phyloP scores from a whole-genome alignment of 2,329 filamentous ascomycete species.

The Trichoderma semiorbis region DNA sequence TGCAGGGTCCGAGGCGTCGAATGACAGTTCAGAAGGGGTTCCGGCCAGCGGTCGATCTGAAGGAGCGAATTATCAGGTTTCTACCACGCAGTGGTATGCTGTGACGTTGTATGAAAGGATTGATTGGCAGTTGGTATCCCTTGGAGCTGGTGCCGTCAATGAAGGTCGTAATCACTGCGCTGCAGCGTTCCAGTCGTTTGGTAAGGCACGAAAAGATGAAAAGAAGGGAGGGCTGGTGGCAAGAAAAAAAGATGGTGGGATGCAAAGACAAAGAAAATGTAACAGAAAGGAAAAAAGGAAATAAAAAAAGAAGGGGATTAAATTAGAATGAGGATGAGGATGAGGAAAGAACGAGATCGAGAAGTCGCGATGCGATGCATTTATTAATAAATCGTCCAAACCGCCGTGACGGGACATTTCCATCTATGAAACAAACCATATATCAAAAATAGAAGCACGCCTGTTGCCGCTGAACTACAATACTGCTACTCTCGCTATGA shows the following conservation, averaged over 20 bases:
- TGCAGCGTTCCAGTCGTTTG: conserved; percentile 10
- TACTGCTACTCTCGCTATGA: background rate
- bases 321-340: conserved; percentile 2
- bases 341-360: background rate
- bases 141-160: background rate
- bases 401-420: background rate
- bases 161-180: conserved; percentile 2
- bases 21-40: background rate
- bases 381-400: background rate
- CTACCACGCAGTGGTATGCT: conserved; percentile 16
- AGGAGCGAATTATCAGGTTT: background rate
- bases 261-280: background rate
- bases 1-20: conserved; percentile 4
- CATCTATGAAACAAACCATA: background rate
- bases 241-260: background rate
- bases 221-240: background rate
- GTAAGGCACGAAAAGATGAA: background rate
- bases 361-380: background rate
- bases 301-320: background rate
- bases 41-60: conserved; percentile 18
- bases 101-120: background rate
- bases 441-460: background rate
- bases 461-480: background rate
- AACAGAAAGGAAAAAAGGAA: background rate
- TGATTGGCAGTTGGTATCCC: background rate